Conservation (phyloP, 192 early-diverging fungal genomes). For the Backusella mclennaniae region DNA sequence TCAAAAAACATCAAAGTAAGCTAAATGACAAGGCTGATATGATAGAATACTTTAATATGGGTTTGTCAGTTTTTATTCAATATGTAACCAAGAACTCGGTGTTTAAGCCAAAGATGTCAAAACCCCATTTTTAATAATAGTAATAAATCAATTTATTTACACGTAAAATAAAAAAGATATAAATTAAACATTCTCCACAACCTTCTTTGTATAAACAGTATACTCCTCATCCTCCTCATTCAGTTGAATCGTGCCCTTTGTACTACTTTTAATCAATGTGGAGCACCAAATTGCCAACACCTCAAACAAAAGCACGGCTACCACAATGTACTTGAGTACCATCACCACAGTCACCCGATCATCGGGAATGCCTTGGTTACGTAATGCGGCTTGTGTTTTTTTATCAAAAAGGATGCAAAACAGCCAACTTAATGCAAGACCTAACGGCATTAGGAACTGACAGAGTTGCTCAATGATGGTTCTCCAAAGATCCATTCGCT, state of each 20-base stretch:
- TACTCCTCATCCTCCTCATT: background rate
- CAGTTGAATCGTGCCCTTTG: background rate
- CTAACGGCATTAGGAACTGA: constrained; percentile 21
- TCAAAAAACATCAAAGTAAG: too few relatives aligned
- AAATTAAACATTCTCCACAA: background rate
- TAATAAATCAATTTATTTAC: background rate
- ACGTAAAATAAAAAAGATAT: background rate
- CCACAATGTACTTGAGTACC: background rate
- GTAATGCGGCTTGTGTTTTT: background rate
- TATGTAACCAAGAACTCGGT: too few relatives aligned
- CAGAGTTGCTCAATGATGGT: constrained; percentile 17
- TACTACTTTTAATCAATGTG: background rate
- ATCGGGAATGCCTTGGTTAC: background rate
- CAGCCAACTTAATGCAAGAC: constrained; percentile 24
- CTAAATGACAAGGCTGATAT: too few relatives aligned
- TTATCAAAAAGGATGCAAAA: constrained; percentile 27
- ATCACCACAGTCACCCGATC: background rate
- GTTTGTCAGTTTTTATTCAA: too few relatives aligned
- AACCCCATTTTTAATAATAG: too few relatives aligned
- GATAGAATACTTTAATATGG: too few relatives aligned
- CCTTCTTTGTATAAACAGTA: background rate
- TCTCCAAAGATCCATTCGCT: background rate
- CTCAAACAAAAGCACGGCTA: background rate
- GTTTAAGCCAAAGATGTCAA: too few relatives aligned
- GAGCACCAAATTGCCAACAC: background rate